phyloP scores from a whole-genome alignment of 371 early-diverging fungal genomes.

The Mucor velutinosus region DNA sequence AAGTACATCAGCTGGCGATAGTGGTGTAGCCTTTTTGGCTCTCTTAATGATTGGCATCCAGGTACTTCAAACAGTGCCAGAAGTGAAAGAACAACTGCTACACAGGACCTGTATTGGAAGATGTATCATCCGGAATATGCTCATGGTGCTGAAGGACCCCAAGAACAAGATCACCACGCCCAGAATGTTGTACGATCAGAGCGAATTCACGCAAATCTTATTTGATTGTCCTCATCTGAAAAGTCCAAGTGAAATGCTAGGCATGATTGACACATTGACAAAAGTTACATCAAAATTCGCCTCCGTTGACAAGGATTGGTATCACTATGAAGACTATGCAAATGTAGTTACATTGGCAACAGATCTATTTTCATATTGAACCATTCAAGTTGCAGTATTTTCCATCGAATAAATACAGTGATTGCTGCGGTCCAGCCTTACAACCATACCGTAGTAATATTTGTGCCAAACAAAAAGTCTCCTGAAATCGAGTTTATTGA shows the following conservation, averaged over 20 bases:
- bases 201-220: neutral
- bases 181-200: neutral
- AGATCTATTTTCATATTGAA: neutral
- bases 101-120: neutral
- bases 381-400: neutral
- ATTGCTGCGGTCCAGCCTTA: neutral
- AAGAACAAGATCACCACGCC: neutral
- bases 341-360: neutral
- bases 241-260: neutral
- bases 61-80: neutral
- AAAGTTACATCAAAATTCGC: neutral
- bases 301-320: neutral
- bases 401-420: neutral
- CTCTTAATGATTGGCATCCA: neutral
- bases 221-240: neutral
- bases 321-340: neutral
- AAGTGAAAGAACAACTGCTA: slow-evolving; percentile 1
- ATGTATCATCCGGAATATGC: neutral
- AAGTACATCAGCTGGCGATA: neutral
- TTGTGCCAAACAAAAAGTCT: neutral
- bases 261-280: neutral
- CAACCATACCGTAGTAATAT: neutral
- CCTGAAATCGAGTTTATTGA: neutral
- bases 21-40: neutral
- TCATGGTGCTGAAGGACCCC: neutral